A percentile compares a stretch with the other conserved stretches of the same genome.
phyloP scores from a whole-genome alignment of 2,329 filamentous ascomycete species.

The Cercospora zeae-maydis region DNA sequence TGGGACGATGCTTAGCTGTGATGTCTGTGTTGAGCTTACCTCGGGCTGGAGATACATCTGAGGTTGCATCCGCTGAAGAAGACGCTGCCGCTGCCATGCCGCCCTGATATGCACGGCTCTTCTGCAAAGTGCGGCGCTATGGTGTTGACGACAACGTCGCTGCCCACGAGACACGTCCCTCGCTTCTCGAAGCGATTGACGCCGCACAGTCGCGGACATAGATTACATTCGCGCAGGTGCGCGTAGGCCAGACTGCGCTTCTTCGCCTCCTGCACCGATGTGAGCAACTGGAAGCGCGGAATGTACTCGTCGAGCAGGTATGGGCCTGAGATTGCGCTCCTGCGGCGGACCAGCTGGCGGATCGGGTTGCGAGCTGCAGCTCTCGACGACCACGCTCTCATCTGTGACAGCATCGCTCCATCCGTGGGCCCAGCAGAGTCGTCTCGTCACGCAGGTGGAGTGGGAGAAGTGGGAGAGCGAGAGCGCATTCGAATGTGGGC shows the following conservation, averaged over 20 bases:
- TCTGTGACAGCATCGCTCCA: not conserved
- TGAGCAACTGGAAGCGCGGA: constrained; percentile 67
- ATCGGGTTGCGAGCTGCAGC: not conserved
- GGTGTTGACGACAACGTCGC: constrained; percentile 72
- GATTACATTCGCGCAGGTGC: constrained; percentile 73
- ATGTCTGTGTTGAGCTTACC: not conserved
- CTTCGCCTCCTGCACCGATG: constrained; percentile 63
- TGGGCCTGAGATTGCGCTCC: constrained; percentile 50
- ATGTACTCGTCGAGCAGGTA: constrained; percentile 68
- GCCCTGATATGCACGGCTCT: constrained; percentile 78
- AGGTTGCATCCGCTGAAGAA: constrained; percentile 78
- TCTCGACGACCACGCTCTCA: not conserved
- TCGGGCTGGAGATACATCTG: constrained; percentile 49
- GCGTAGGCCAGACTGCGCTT: constrained; percentile 72
- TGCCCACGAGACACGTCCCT: constrained; percentile 73
- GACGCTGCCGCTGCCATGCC: constrained; percentile 73
- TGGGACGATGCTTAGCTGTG: not conserved
- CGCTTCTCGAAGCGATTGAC: constrained; percentile 79
- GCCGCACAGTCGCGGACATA: constrained; percentile 72
- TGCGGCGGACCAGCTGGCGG: not conserved
- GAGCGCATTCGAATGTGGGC: not conserved
- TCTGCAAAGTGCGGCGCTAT: constrained; percentile 85
- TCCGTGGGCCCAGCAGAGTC: not conserved
- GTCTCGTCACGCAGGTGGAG: not conserved
- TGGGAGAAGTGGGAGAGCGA: not conserved